These are phyloP conservation scores for Psidium friedrichsthalianum DNA, from an alignment of 345 rosid species.

Conservation along the genomic window DNA sequence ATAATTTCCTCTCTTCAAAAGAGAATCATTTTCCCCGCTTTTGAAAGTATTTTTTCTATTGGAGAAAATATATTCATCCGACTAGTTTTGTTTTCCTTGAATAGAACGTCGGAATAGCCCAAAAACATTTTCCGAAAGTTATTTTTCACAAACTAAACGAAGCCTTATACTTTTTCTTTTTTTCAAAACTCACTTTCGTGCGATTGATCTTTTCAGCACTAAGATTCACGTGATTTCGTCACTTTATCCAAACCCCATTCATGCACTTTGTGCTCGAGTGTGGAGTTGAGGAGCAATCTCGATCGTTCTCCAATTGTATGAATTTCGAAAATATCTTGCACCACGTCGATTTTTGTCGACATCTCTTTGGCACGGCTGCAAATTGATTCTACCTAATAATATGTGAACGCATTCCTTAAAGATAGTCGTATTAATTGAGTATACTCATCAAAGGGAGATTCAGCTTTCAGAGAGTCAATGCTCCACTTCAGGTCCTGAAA, in stretches of 20 bases:
- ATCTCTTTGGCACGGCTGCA: background rate
- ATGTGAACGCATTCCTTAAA: background rate
- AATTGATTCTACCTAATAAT: background rate
- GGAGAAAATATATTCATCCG: too few relatives aligned
- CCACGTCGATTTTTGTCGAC: background rate
- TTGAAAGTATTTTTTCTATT: too few relatives aligned
- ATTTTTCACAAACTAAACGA: too few relatives aligned
- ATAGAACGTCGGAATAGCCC: too few relatives aligned
- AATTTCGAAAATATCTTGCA: background rate
- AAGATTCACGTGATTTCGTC: background rate
- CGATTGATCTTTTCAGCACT: background rate
- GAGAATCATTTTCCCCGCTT: too few relatives aligned
- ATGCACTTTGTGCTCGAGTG: background rate
- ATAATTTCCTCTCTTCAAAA: too few relatives aligned
- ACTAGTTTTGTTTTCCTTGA: too few relatives aligned
- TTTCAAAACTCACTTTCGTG: background rate
- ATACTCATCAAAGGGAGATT: background rate
- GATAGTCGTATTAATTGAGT: background rate
- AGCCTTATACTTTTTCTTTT: too few relatives aligned
- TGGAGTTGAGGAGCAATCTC: background rate
- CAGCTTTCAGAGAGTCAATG: background rate
- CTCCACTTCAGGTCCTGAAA: background rate
- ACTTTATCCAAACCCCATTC: background rate
- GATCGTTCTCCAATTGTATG: background rate
- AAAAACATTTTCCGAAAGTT: too few relatives aligned